A percentile compares a stretch with the other conserved stretches of the same genome.
Evolutionary conservation across 768 basidiomycete genomes (phyloP).

Genomic region (Agaricus bisporus): DNA sequence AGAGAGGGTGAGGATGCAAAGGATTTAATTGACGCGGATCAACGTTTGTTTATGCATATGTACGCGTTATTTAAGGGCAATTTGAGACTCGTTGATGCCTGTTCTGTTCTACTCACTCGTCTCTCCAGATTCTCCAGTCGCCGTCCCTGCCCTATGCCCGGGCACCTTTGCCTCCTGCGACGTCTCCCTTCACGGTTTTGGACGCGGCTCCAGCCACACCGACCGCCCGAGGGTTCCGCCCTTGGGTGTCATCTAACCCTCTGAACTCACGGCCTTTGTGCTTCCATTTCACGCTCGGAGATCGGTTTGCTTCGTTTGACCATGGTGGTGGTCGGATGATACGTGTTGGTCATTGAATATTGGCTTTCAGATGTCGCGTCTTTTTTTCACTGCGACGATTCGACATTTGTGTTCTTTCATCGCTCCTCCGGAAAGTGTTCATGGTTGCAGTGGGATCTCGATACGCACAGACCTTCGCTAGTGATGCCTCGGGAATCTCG

Average conservation of each 20-base stretch:
- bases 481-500: conserved; percentile 4
- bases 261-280: neutral
- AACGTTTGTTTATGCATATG: neutral
- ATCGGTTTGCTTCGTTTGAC: neutral
- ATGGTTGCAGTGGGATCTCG: neutral
- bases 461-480: conserved; percentile 6
- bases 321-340: conserved; percentile 5
- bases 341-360: neutral
- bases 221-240: conserved; percentile 4
- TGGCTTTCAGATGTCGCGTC: neutral
- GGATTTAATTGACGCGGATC: no score
- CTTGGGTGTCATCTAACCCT: conserved; percentile 11
- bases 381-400: conserved; percentile 1
- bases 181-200: conserved; percentile 4
- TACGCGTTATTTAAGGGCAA: neutral
- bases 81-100: neutral
- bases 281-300: neutral
- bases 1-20: no score
- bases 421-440: conserved; percentile 7
- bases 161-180: neutral
- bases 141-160: conserved; percentile 1
- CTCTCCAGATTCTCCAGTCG: neutral
- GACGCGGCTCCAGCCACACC: conserved; percentile 7
- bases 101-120: neutral
- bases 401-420: neutral